Conservation (phyloP, 768 basidiomycete genomes). For the Mrakia frigida region DNA sequence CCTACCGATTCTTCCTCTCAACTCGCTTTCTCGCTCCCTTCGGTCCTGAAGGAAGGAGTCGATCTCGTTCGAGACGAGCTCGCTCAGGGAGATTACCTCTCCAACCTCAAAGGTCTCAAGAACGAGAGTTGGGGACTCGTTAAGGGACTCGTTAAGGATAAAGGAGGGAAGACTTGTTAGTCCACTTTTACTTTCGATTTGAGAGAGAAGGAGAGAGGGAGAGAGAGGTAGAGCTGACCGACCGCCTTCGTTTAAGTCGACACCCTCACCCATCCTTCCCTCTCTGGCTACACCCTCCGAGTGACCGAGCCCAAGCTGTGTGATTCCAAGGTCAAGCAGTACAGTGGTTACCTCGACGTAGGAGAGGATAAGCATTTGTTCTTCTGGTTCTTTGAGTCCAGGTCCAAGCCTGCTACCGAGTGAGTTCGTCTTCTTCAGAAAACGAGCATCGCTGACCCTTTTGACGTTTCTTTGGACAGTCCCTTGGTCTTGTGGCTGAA, state of each 20-base stretch:
- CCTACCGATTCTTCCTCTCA: neutral
- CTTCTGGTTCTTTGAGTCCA: conserved; percentile 76
- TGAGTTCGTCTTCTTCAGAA: neutral
- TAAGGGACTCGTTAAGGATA: neutral
- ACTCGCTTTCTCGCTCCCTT: neutral
- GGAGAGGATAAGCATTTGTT: conserved; percentile 74
- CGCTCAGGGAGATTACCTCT: conserved; percentile 1
- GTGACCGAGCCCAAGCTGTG: conserved; percentile 62
- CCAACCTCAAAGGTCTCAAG: neutral
- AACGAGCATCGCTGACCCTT: neutral
- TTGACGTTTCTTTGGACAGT: neutral
- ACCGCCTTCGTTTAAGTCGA: conserved; percentile 34
- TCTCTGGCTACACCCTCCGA: conserved; percentile 42
- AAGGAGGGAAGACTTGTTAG: conserved; percentile 17
- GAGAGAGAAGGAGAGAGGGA: neutral
- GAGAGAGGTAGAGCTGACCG: neutral
- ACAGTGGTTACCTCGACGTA: conserved; percentile 78
- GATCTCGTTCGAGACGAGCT: neutral
- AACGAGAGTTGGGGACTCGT: conserved; percentile 15
- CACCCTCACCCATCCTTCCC: conserved; percentile 42
- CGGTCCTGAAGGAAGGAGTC: neutral
- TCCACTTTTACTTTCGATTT: neutral
- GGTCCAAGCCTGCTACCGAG: conserved; percentile 64
- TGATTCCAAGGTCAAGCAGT: conserved; percentile 71
- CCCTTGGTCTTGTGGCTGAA: conserved; percentile 90